These are phyloP conservation scores for Huiozyma naganishii DNA, from an alignment of 805 yeast genomes.

Conservation along the genomic window DNA sequence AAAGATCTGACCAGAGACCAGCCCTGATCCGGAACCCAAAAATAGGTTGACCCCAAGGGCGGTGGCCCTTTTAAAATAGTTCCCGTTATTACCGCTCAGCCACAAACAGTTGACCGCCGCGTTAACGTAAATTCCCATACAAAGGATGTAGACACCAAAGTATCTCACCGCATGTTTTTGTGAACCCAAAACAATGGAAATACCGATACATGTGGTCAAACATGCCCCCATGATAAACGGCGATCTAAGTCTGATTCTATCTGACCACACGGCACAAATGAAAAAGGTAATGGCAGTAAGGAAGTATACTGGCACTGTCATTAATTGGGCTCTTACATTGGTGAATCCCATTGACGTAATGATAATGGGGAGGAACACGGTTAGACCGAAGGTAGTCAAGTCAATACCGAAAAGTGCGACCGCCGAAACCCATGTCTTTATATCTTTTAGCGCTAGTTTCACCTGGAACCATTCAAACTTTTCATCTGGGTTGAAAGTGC, in stretches of 20 bases:
- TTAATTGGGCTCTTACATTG: slow-evolving; percentile 64
- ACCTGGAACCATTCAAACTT: slow-evolving; percentile 30
- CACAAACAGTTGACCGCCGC: slow-evolving; percentile 32
- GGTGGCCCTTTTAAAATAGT: slow-evolving; percentile 32
- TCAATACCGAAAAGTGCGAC: slow-evolving; percentile 31
- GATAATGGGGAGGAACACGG: slow-evolving; percentile 35
- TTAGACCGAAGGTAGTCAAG: slow-evolving; percentile 31
- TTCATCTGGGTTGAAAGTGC: slow-evolving; percentile 29
- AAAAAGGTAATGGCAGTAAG: slow-evolving; percentile 60
- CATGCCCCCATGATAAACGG: slow-evolving; percentile 29
- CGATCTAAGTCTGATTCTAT: slow-evolving; percentile 37
- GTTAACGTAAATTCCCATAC: slow-evolving; percentile 32
- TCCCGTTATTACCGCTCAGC: slow-evolving; percentile 32
- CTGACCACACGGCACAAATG: slow-evolving; percentile 53
- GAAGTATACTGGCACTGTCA: slow-evolving; percentile 81
- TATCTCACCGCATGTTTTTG: slow-evolving; percentile 28
- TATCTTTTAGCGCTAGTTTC: slow-evolving; percentile 21
- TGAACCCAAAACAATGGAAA: slow-evolving; percentile 27
- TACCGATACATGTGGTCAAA: slow-evolving; percentile 25
- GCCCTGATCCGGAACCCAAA: slow-evolving; percentile 30
- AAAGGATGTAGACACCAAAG: slow-evolving; percentile 30
- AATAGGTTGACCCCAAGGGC: slow-evolving; percentile 30
- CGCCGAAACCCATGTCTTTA: slow-evolving; percentile 25
- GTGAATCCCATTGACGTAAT: slow-evolving; percentile 34
- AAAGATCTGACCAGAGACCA: slow-evolving; percentile 31